phyloP scores from a whole-genome alignment of 768 basidiomycete genomes.

The Boletus insuetus region DNA sequence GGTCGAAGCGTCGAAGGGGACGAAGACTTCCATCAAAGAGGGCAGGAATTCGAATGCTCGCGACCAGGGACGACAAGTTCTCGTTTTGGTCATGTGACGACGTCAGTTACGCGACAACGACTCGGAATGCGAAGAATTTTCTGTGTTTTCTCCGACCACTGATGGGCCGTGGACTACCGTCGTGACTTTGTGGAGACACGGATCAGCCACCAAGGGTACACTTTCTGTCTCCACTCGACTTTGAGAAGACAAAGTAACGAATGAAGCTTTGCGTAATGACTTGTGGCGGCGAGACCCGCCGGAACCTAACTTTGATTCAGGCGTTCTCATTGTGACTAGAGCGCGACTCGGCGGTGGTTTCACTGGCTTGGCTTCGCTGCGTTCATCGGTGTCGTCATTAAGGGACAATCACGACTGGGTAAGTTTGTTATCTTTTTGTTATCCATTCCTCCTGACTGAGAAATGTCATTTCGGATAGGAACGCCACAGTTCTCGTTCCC shows the following conservation, averaged over 20 bases:
- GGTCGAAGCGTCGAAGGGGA: not conserved
- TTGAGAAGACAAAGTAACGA: constrained; percentile 6
- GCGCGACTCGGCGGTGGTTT: not conserved
- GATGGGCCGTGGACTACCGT: no score
- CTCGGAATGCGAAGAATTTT: not conserved
- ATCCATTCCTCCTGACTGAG: constrained; percentile 6
- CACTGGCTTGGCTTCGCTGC: not conserved
- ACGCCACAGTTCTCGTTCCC: constrained; percentile 13
- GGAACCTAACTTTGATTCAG: not conserved
- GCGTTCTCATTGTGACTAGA: not conserved
- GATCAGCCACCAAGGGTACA: not conserved
- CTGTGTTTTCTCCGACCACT: not conserved
- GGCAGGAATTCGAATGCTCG: not conserved
- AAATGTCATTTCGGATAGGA: constrained; percentile 7
- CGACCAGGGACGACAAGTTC: constrained; percentile 7
- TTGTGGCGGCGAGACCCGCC: not conserved
- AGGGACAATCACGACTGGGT: constrained; percentile 7
- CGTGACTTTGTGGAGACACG: not conserved
- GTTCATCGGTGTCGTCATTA: constrained; percentile 18
- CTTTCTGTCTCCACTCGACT: constrained; percentile 12
- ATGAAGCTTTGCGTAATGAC: not conserved
- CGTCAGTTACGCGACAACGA: constrained; percentile 4
- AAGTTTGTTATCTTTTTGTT: not conserved
- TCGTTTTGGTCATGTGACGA: constrained; percentile 9
- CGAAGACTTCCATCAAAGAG: no score